These are phyloP conservation scores for Kalmusia sp. DNA, from an alignment of 2,329 filamentous ascomycete genomes.

Conservation along the genomic window DNA sequence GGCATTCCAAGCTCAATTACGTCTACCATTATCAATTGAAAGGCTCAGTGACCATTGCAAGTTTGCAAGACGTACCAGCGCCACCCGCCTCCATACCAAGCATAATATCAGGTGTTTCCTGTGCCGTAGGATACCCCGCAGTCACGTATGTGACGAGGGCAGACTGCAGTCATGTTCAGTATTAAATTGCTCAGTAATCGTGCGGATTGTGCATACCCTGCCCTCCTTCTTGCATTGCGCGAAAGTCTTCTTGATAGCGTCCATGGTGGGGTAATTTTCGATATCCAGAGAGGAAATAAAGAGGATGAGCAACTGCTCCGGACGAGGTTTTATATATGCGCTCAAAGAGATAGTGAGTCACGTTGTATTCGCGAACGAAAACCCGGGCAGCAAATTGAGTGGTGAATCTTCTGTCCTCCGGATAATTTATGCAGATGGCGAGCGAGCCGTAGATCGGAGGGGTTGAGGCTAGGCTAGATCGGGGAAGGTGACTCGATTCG, in stretches of 20 bases:
- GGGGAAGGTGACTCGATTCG: not conserved
- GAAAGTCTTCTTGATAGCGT: slow-evolving; percentile 58
- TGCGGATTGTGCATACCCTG: slow-evolving; percentile 39
- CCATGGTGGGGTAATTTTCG: slow-evolving; percentile 45
- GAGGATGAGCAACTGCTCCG: not conserved
- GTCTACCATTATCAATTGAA: slow-evolving; percentile 61
- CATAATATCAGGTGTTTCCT: slow-evolving; percentile 82
- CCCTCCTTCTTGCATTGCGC: slow-evolving; percentile 59
- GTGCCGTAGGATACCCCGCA: slow-evolving; percentile 85
- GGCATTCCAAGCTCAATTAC: slow-evolving; percentile 95
- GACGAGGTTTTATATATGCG: slow-evolving; percentile 1
- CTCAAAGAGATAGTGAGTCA: slow-evolving; percentile 11
- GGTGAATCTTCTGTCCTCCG: slow-evolving; percentile 10
- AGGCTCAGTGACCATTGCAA: not conserved
- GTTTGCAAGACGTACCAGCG: slow-evolving; percentile 66
- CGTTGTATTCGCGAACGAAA: not conserved
- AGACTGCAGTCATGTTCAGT: slow-evolving; percentile 58
- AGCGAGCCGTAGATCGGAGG: not conserved
- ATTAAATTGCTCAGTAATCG: not conserved
- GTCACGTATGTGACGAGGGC: slow-evolving; percentile 97
- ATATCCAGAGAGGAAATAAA: not conserved
- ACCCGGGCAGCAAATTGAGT: not conserved
- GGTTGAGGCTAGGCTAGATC: not conserved
- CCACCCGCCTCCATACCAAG: slow-evolving; percentile 92
- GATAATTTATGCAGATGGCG: slow-evolving; percentile 18